Evolutionary conservation across 371 early-diverging fungal species (phyloP).

Genomic region (Gilbertella persicaria): DNA sequence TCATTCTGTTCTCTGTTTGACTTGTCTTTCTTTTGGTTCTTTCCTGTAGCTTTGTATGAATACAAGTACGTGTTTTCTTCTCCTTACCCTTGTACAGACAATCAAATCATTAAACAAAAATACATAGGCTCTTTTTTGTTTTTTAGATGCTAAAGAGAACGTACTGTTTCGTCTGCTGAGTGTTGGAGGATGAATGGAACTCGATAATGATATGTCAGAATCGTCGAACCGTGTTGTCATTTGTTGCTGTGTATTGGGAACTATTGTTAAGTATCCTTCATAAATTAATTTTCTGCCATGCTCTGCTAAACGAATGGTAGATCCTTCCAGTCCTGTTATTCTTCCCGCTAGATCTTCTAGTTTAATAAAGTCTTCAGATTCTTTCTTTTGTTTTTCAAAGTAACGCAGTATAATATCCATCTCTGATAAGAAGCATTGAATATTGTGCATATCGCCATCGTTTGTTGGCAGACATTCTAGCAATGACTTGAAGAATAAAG

Average conservation of each 20-base stretch:
- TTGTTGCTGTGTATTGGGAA: constrained; percentile 20
- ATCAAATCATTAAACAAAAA: constrained; percentile 47
- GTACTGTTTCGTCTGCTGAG: constrained; percentile 27
- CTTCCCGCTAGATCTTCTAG: constrained; percentile 33
- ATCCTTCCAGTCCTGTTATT: constrained; percentile 33
- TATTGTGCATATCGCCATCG: constrained; percentile 4
- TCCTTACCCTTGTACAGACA: constrained; percentile 42
- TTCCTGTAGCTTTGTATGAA: too few species aligned
- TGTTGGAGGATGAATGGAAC: constrained; percentile 1
- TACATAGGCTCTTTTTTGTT: constrained; percentile 28
- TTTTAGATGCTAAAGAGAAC: constrained; percentile 18
- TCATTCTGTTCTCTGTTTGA: constrained; percentile 30
- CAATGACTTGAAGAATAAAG: constrained; percentile 38
- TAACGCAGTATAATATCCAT: constrained; percentile 28
- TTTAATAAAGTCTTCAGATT: constrained; percentile 30
- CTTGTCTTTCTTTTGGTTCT: constrained; percentile 50
- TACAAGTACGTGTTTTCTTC: too few species aligned
- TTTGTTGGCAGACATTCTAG: constrained; percentile 9
- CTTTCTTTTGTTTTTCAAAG: constrained; percentile 36
- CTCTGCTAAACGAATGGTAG: constrained; percentile 22
- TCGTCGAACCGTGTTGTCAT: neutral
- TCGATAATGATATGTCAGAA: constrained; percentile 9
- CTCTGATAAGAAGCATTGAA: constrained; percentile 21
- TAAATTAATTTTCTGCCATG: constrained; percentile 30
- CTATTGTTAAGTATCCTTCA: constrained; percentile 35